Evolutionary conservation across 1,284 basidiomycete genomes (phyloP), one percentile per base, ranked within the genome.

Genomic region (Peniophora sp.): DNA sequence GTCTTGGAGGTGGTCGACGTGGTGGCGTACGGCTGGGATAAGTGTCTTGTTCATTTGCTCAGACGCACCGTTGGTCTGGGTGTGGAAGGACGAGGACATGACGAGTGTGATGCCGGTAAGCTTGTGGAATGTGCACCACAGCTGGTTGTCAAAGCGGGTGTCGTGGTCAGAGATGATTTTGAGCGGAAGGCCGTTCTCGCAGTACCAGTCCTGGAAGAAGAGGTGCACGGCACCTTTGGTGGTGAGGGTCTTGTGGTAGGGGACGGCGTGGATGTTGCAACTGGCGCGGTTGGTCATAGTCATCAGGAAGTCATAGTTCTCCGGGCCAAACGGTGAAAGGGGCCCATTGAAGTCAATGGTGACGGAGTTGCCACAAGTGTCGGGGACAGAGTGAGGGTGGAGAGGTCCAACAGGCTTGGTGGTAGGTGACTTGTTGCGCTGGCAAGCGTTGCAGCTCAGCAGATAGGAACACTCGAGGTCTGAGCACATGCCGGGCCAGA

Each of bases 261-360:
- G 65, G 0, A 72, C 47, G 0, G 73, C 47, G 35, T 70, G 67
- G 0, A 69, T 57, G 61, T 71, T 68, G 0, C 57, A 57, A 2
- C 67, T 66, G 1, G 72, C 52, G 3, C 64, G 59, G 54, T 68
- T 61, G 1, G 73, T 68, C 0, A 74, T 52, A 0, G 72, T 65
- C 6, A 62, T 59, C 0, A 75, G 62, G 50, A 62, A 61, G 54
- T 76, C 66, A 52, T 62, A 74, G 0, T 57, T 54, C 0, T 65
- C 61, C 50, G 69, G 52, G 8, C 57, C 49, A n/a, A n/a, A n/a
- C n/a, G n/a, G n/a, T 0, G 68, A 72, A 0, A 76, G 53, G 0
- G 68, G 70, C 2, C 72, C 70, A 0, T 76, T 64, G 51, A 75
- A 75, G 49, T 77, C 73, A 10, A 76, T 65, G 0, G 67, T 65